Evolutionary conservation across 73 alveolate genomes (phyloP).

Genomic region (Paramecium sexaurelia): DNA sequence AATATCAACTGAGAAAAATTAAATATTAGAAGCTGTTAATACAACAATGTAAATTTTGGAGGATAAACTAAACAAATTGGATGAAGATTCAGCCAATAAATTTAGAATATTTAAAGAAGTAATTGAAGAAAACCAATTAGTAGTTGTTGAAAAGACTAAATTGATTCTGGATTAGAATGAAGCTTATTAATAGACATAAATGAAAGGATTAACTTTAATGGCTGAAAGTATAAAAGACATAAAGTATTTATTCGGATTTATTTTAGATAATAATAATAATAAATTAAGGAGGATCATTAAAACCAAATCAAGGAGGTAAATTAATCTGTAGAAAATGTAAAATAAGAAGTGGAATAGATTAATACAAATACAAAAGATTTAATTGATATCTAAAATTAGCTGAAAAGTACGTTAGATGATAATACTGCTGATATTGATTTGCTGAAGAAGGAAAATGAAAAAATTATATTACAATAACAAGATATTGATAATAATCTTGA

Average conservation of each 20-base stretch:
- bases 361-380: background rate
- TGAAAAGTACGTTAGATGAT: background rate
- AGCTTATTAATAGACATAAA: background rate
- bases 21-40: background rate
- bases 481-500: background rate
- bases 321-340: background rate
- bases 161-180: background rate
- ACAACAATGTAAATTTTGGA: background rate
- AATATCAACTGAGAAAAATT: constrained; percentile 26
- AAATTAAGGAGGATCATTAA: background rate
- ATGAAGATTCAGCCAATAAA: constrained; percentile 44
- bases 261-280: background rate
- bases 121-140: constrained; percentile 22
- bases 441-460: background rate
- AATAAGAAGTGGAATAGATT: background rate
- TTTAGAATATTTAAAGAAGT: constrained; percentile 36
- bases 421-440: background rate
- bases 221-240: background rate
- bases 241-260: background rate
- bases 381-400: background rate
- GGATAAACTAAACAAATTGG: constrained; percentile 60
- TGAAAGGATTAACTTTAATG: background rate
- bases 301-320: background rate
- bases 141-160: background rate
- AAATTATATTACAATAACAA: background rate